Percentiles rank a stretch among this genome's conserved stretches.
Conservation (phyloP, 352 stramenopile species). For the Pythium grandisporangium region DNA sequence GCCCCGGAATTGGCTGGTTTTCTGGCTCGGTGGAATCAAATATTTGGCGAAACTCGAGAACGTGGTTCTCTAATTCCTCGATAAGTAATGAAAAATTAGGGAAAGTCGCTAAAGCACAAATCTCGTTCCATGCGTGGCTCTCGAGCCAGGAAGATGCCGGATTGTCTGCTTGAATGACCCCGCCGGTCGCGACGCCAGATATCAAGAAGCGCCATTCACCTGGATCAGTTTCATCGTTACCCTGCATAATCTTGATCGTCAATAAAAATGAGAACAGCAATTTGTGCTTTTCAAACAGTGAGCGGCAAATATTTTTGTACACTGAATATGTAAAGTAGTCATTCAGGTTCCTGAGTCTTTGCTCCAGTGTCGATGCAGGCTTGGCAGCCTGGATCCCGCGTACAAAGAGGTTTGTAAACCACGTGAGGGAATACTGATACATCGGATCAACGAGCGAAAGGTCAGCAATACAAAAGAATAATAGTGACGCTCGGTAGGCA, state of each 20-base stretch:
- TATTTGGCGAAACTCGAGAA: constrained; percentile 46
- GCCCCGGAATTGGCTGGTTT: constrained; percentile 56
- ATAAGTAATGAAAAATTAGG: constrained; percentile 50
- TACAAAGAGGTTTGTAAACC: constrained; percentile 90
- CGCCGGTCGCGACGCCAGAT: constrained; percentile 57
- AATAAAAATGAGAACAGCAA: constrained; percentile 90
- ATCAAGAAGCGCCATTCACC: constrained; percentile 90
- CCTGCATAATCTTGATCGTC: constrained; percentile 85
- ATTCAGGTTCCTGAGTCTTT: constrained; percentile 83
- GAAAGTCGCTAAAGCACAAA: constrained; percentile 63
- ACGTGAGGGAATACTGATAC: constrained; percentile 91
- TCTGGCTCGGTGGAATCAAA: constrained; percentile 81
- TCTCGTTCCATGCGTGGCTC: constrained; percentile 67
- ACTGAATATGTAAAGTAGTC: constrained; percentile 92
- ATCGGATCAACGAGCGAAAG: constrained; percentile 84
- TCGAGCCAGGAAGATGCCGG: constrained; percentile 50
- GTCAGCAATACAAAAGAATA: constrained; percentile 91
- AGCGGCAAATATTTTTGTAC: constrained; percentile 92
- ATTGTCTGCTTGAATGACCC: constrained; percentile 32
- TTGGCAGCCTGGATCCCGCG: constrained; percentile 80
- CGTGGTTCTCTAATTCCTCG: constrained; percentile 36
- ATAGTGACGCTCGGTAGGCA: constrained; percentile 76
- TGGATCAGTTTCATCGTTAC: constrained; percentile 64
- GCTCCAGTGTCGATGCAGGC: constrained; percentile 49
- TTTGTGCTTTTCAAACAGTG: constrained; percentile 93